A percentile compares a stretch with the other conserved stretches of the same genome.
Evolutionary conservation across 2,329 filamentous ascomycete species (phyloP).

Genomic region (Mollisiaceae sp.): DNA sequence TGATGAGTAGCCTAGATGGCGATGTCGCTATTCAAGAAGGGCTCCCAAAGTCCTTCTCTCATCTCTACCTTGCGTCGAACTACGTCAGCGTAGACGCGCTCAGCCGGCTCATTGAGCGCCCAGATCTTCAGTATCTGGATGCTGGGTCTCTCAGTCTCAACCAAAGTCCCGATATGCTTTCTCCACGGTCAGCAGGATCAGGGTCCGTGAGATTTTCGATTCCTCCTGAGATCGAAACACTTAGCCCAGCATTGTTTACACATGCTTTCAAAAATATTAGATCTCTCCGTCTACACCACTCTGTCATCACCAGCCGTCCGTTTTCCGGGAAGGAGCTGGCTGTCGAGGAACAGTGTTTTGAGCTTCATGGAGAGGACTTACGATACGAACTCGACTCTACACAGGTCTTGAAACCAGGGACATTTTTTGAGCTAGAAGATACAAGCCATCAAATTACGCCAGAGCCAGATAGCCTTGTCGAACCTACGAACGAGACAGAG

Average conservation of each 20-base stretch:
- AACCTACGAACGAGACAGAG: not conserved
- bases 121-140: constrained; percentile 28
- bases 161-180: constrained; percentile 20
- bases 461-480: not conserved
- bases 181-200: constrained; percentile 20
- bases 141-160: constrained; percentile 30
- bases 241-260: constrained; percentile 23
- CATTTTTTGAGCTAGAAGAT: constrained; percentile 28
- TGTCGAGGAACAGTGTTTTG: constrained; percentile 24
- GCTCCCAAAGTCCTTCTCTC: constrained; percentile 28
- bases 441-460: constrained; percentile 17
- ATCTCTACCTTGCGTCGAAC: constrained; percentile 30
- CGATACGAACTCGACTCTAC: constrained; percentile 29
- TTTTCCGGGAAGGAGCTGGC: constrained; percentile 27
- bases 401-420: constrained; percentile 16
- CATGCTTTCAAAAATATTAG: constrained; percentile 30
- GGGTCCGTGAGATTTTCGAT: constrained; percentile 16
- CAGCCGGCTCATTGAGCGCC: constrained; percentile 20
- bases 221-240: constrained; percentile 19
- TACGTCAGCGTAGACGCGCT: constrained; percentile 25
- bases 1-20: constrained; percentile 27
- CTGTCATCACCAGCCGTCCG: constrained; percentile 27
- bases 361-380: constrained; percentile 29
- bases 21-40: constrained; percentile 27
- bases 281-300: constrained; percentile 31